Percentiles rank a stretch among this genome's conserved stretches.
Conservation (phyloP, 108 stramenopile genomes). For the Skeletonema costatum region DNA sequence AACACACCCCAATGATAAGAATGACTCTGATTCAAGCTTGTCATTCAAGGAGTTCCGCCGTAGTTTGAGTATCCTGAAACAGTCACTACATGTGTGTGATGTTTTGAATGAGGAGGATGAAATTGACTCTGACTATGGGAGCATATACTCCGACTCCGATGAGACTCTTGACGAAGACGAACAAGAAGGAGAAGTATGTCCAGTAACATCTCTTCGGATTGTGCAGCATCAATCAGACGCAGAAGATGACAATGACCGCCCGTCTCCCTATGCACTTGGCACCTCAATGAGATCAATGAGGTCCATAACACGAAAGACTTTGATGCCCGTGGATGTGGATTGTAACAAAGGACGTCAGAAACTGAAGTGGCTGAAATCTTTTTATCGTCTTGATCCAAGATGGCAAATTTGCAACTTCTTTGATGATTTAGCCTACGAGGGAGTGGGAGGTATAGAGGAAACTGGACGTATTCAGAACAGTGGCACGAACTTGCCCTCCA, state of each 20-base stretch:
- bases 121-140: background rate
- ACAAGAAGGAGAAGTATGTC: too few species aligned
- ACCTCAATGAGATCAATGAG: background rate
- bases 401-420: constrained; percentile 46
- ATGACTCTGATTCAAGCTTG: background rate
- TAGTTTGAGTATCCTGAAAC: background rate
- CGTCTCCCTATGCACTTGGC: background rate
- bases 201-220: too few species aligned
- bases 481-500: background rate
- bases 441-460: background rate
- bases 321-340: background rate
- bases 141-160: too few species aligned
- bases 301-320: background rate
- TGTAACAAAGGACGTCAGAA: background rate
- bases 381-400: constrained; percentile 45
- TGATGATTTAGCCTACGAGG: constrained; percentile 41
- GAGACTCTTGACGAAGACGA: too few species aligned
- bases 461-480: background rate
- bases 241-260: background rate
- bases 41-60: background rate
- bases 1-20: background rate
- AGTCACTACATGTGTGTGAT: background rate
- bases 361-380: constrained; percentile 19
- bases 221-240: too few species aligned
- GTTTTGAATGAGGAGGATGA: background rate